Base-by-base conservation (phyloP, 2,329 filamentous ascomycete genomes). In the Cercospora nicotianae region DNA sequence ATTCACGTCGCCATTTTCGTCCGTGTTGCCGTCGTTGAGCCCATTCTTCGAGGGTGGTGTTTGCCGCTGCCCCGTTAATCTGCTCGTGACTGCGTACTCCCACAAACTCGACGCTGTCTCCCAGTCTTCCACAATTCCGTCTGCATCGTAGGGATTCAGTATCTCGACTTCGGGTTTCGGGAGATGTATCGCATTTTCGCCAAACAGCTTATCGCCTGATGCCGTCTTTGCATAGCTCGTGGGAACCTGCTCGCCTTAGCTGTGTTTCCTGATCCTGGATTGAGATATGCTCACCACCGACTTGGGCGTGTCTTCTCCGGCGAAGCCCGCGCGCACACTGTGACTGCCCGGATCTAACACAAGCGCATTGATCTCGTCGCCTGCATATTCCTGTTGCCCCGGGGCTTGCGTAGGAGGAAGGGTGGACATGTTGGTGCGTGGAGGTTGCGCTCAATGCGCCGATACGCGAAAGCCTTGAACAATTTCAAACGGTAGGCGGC, bases 331-430 rank as follows among this genome's bases (percentile, higher is more conserved):
- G 81, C 96, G 93, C 48, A 92, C 94, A 74, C 89, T 90, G 77
- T 91, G 92, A 83, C 93, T 97, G 70, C 96, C 95, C 3, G 95
- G 92, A 78, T 99, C 95, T 77, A 99, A 92, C 42, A 99, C 92
- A 74, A 99, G 91, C 63, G 96, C 96, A 39, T 94, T 96, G 72
- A 99, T 94, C 84, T 99, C 95, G 84, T 99, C 95, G 97, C 82
- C 82, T 55, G 80, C 82, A 70, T 83, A 84, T 73, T 84, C 82
- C 70, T 79, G 76, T 62, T 80, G 74, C 62, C 75, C 76, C 12
- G 82, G 82, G 65, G 77, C 70, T 60, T 77, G 76, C 12, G 74
- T 76, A 2, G 76, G 73, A 26, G 73, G 72, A 8, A 76, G 68
- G 57, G 70, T 70, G 18, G 75, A 67, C 69, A 74, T 74, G 63